phyloP scores from a whole-genome alignment of 108 stramenopile species.

The Nitzschia sp. region DNA sequence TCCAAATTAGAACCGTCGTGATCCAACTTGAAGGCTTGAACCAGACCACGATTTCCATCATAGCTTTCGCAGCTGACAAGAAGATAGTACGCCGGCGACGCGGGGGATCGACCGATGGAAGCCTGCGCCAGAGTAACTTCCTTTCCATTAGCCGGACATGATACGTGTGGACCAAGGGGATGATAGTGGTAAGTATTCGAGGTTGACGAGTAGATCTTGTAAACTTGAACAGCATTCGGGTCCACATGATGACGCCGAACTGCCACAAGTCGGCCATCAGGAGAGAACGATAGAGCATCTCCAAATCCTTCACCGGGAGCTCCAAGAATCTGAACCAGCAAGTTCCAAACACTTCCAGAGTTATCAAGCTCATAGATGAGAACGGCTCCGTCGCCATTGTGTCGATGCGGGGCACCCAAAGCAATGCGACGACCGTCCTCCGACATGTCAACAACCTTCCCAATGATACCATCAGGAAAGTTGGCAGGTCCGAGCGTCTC shows the following conservation, averaged over 20 bases:
- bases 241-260: not conserved
- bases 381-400: conserved; percentile 22
- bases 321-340: not conserved
- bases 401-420: conserved; percentile 22
- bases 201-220: not conserved
- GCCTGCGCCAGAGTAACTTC: not conserved
- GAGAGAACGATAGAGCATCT: not conserved
- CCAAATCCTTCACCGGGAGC: conserved; percentile 1
- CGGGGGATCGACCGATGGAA: not conserved
- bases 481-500: not conserved
- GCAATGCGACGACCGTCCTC: conserved; percentile 19
- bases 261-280: conserved; percentile 5
- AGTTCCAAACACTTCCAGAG: conserved; percentile 1
- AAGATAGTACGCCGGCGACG: not conserved
- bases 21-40: not conserved
- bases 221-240: conserved; percentile 3
- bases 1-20: not conserved
- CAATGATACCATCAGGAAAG: not conserved
- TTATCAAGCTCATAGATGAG: conserved; percentile 13
- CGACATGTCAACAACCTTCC: conserved; percentile 13
- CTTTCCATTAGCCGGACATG: not conserved
- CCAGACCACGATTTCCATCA: not conserved
- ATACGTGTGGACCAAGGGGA: not conserved
- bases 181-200: not conserved
- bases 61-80: conserved; percentile 1